These are phyloP conservation scores for Ophiocytium majus DNA, from an alignment of 352 stramenopile species.

Conservation along the genomic window DNA sequence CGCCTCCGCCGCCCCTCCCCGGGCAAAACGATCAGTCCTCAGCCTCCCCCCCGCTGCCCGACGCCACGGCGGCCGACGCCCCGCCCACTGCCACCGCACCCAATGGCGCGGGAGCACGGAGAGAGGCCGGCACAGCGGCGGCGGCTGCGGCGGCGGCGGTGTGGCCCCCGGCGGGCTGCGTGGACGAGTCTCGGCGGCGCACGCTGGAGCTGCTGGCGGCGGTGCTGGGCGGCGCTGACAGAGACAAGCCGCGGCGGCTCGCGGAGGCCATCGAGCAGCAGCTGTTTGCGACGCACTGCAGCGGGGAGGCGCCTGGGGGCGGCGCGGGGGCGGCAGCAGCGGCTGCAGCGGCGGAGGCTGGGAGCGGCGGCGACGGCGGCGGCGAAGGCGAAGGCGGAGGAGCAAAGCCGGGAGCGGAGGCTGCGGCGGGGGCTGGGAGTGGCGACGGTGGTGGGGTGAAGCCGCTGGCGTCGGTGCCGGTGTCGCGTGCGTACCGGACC, in stretches of 20 bases:
- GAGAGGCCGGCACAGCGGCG: too few relatives aligned
- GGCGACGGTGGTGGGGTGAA: not conserved
- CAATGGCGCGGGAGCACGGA: too few relatives aligned
- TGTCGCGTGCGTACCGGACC: not conserved
- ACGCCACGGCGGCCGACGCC: too few relatives aligned
- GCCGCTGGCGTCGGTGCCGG: not conserved
- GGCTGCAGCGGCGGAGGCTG: not conserved
- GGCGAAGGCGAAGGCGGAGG: not conserved
- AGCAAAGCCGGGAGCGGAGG: not conserved
- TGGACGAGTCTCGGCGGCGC: not conserved
- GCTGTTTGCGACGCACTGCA: not conserved
- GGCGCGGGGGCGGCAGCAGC: not conserved
- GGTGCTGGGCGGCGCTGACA: not conserved
- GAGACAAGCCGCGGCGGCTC: not conserved
- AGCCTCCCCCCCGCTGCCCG: too few relatives aligned
- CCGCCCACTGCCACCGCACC: too few relatives aligned
- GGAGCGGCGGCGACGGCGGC: not conserved
- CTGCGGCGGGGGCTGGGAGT: not conserved
- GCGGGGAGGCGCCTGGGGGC: not conserved
- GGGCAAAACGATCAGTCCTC: too few relatives aligned
- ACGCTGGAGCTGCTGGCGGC: slow-evolving; percentile 10
- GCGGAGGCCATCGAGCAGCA: slow-evolving; percentile 13
- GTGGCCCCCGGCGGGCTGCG: not conserved
- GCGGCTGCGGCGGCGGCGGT: not conserved
- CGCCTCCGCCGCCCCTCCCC: too few relatives aligned